These are phyloP conservation scores for Penicillium sclerotigenum DNA, from an alignment of 2,329 filamentous ascomycete genomes.

Conservation along the genomic window DNA sequence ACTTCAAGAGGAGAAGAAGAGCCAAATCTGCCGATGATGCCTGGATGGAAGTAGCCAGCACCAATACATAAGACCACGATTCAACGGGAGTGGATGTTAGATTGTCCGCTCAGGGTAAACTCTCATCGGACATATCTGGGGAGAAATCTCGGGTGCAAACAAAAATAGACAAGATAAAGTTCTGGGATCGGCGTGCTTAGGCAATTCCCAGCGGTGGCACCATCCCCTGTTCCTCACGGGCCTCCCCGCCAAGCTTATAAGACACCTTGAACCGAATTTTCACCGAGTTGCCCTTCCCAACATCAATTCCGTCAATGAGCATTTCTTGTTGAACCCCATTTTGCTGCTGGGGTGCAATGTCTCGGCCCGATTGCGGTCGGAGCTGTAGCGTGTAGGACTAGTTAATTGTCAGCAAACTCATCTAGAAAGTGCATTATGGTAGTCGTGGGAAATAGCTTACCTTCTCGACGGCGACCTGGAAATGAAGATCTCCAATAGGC, in stretches of 20 bases:
- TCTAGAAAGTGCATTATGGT: neutral
- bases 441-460: slow-evolving; percentile 48
- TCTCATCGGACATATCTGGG: neutral
- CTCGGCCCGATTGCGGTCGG: slow-evolving; percentile 78
- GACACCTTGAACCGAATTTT: slow-evolving; percentile 87
- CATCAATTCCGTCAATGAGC: slow-evolving; percentile 69
- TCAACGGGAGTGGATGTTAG: neutral
- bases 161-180: neutral
- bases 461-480: slow-evolving; percentile 91
- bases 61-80: neutral
- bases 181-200: slow-evolving; percentile 35
- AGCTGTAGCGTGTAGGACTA: slow-evolving; percentile 61
- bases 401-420: neutral
- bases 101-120: neutral
- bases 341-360: slow-evolving; percentile 67
- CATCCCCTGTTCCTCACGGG: slow-evolving; percentile 77
- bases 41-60: neutral
- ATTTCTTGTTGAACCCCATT: slow-evolving; percentile 81
- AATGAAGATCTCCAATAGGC: slow-evolving; percentile 74
- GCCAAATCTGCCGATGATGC: neutral
- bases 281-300: slow-evolving; percentile 69
- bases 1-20: neutral
- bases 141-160: neutral
- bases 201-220: slow-evolving; percentile 74
- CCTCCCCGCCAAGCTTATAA: slow-evolving; percentile 64